These are phyloP conservation scores for Linum usitatissimum DNA, from an alignment of 345 rosid genomes.

Conservation along the genomic window DNA sequence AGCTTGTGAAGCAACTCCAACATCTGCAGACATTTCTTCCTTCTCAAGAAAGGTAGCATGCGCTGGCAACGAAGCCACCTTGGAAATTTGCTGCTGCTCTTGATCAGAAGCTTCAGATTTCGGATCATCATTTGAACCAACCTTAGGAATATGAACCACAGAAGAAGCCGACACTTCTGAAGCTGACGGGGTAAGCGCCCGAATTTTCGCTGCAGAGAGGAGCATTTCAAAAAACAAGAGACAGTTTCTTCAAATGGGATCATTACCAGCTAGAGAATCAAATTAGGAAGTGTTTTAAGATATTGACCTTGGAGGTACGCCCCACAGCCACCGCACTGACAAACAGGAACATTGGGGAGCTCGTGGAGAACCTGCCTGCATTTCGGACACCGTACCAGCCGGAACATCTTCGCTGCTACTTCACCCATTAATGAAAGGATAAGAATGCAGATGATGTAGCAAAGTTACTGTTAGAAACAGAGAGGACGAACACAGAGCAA, in stretches of 20 bases:
- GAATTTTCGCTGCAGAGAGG: not conserved
- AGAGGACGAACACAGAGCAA: too few relatives aligned
- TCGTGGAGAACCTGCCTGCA: not conserved
- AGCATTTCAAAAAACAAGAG: not conserved
- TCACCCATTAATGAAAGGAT: too few relatives aligned
- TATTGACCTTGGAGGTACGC: not conserved
- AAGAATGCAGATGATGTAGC: too few relatives aligned
- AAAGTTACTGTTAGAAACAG: too few relatives aligned
- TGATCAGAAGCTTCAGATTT: not conserved
- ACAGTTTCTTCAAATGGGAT: not conserved
- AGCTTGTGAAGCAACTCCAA: slow-evolving; percentile 13
- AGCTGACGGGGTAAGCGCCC: not conserved
- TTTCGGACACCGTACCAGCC: slow-evolving; percentile 1
- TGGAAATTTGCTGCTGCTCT: not conserved
- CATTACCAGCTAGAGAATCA: not conserved
- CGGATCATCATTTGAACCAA: not conserved
- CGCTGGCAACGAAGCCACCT: not conserved
- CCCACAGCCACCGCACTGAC: slow-evolving; percentile 2
- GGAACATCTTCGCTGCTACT: not conserved
- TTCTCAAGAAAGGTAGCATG: slow-evolving; percentile 9
- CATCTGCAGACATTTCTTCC: slow-evolving; percentile 16
- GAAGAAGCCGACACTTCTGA: not conserved
- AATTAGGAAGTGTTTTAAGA: not conserved
- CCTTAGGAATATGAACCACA: not conserved
- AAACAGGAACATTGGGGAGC: not conserved